A percentile compares a stretch with the other conserved stretches of the same genome.
Conservation (phyloP, 2,329 filamentous ascomycete species). For the Xylaria sp. region DNA sequence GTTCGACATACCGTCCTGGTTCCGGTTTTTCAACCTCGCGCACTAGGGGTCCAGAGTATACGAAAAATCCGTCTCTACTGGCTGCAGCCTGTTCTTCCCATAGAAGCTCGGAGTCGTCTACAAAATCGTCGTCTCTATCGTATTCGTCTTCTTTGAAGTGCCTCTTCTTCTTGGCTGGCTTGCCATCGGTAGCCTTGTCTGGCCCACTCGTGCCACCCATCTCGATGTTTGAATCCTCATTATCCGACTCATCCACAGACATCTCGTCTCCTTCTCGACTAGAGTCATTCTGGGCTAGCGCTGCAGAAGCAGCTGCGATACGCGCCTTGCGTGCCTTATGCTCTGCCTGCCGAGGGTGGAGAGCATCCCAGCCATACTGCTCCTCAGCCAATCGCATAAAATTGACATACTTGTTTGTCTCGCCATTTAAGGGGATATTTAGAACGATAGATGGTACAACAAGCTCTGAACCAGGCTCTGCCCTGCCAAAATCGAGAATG, state of each 20-base stretch:
- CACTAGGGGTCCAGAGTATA: conserved; percentile 92
- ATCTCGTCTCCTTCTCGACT: conserved; percentile 81
- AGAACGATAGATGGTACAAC: conserved; percentile 83
- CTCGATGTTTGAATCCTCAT: conserved; percentile 87
- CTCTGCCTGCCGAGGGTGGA: conserved; percentile 90
- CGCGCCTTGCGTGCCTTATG: conserved; percentile 88
- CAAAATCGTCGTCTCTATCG: conserved; percentile 84
- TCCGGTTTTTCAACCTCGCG: conserved; percentile 83
- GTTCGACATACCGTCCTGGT: conserved; percentile 59
- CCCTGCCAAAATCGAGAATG: conserved; percentile 71
- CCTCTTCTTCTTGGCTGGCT: conserved; percentile 79
- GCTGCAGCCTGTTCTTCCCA: conserved; percentile 97
- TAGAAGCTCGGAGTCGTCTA: conserved; percentile 92
- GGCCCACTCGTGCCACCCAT: conserved; percentile 76
- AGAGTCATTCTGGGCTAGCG: conserved; percentile 79
- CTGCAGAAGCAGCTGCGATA: conserved; percentile 88
- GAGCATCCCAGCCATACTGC: conserved; percentile 91
- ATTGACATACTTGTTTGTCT: conserved; percentile 92
- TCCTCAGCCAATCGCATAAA: conserved; percentile 95
- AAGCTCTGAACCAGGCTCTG: conserved; percentile 67
- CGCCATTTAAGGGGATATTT: conserved; percentile 81
- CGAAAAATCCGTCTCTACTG: conserved; percentile 96
- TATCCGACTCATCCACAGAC: conserved; percentile 80
- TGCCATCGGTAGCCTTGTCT: conserved; percentile 66
- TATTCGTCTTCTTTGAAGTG: conserved; percentile 86